Base-by-base conservation (phyloP, 306 rosid genomes). In the Cicer arietinum region DNA sequence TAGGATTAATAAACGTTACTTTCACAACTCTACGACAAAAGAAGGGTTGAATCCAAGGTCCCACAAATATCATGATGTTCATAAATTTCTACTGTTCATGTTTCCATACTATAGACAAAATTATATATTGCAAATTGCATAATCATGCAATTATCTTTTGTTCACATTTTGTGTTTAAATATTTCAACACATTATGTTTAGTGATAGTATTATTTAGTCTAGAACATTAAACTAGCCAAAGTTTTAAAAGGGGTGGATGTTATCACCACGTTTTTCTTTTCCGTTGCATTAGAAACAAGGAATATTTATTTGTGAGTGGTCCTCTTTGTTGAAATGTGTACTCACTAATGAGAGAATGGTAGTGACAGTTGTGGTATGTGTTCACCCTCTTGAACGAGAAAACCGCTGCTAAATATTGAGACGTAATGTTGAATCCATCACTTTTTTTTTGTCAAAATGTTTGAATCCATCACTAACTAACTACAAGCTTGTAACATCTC, bases 331-430 rank as follows among this genome's bases (percentile, higher is more conserved):
- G 65, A 61, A 61, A 37, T 25, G 41, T 67, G 47, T 40, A 44
- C 64, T 22, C 47, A 73, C 37, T 30, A 30, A 30, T 30, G 6
- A 30, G 62, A 58, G 40, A 12, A 59, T 43, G 85, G 76, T 71
- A 76, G 77, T 69, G 80, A 84, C 74, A 73, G 69, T 74, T 76
- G 83, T 83, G 86, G 82, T 79, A 65, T 81, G 50, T 17, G 64
- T 77, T 65, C 12, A 69, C 40, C 70, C 76, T 52, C 59, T 30
- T 50, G 48, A 62, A 82, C 83, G 62, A 52, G 80, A 82, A 63
- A 84, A 84, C 80, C 64, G 86, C 84, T 71, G 83, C 61, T 65
- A 65, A 69, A 66, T 71, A 47, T 16, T 41, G 68, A 69, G 45
- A 50, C 46, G 41, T 53, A 57, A 59, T 45, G 58, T 62, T 76